Conservation (phyloP, 495 filamentous ascomycete species). For the Aspergillus kassunensis region DNA sequence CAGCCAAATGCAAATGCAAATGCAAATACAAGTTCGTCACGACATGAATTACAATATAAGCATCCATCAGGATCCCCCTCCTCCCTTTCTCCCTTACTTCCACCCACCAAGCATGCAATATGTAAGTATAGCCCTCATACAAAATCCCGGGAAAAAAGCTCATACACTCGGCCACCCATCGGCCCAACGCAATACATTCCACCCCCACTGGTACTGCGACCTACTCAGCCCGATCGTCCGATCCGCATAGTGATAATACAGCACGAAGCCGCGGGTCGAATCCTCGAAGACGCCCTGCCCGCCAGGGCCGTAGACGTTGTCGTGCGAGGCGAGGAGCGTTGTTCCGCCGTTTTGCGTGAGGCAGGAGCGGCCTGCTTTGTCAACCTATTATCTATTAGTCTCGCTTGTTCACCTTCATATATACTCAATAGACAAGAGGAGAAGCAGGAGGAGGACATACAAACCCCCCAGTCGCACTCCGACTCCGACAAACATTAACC, state of each 20-base stretch:
- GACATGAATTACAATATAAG: too few species aligned
- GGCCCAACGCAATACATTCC: slow-evolving; percentile 57
- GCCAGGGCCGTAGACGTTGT: slow-evolving; percentile 64
- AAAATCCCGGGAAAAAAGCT: neutral
- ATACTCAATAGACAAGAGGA: too few species aligned
- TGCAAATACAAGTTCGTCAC: too few species aligned
- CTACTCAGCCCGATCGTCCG: slow-evolving; percentile 50
- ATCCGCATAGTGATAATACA: slow-evolving; percentile 71
- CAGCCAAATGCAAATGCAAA: too few species aligned
- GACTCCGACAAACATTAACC: slow-evolving; percentile 59
- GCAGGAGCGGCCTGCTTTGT: slow-evolving; percentile 54
- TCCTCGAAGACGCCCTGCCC: slow-evolving; percentile 55
- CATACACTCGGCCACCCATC: slow-evolving; percentile 53
- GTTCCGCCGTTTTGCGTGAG: slow-evolving; percentile 55
- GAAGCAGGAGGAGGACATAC: slow-evolving; percentile 30
- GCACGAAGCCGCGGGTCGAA: slow-evolving; percentile 43
- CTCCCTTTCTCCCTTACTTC: too few species aligned
- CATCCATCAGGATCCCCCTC: too few species aligned
- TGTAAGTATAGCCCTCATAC: neutral
- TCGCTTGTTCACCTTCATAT: too few species aligned
- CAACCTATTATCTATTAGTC: slow-evolving; percentile 39
- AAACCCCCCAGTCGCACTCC: slow-evolving; percentile 49
- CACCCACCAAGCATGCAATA: too few species aligned
- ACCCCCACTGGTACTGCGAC: slow-evolving; percentile 57
- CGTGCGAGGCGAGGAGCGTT: slow-evolving; percentile 58